phyloP scores from a whole-genome alignment of 2,329 filamentous ascomycete genomes.

The Aspergillus persii region DNA sequence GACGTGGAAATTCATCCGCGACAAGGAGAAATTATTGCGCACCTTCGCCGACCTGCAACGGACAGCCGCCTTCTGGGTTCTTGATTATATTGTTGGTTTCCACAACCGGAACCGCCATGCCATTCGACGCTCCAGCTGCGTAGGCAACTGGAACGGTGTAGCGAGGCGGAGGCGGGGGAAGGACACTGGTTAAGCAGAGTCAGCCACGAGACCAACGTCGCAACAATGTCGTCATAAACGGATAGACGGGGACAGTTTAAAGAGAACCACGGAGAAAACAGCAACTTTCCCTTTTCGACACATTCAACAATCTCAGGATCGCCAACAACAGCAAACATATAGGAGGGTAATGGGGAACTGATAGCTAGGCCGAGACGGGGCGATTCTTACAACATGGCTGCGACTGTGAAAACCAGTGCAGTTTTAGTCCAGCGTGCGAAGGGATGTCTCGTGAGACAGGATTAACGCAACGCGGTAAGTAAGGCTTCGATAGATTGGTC shows the following conservation, averaged over 20 bases:
- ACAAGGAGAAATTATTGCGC: slow-evolving; percentile 18
- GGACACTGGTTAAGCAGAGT: slow-evolving; percentile 57
- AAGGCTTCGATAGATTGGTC: slow-evolving; percentile 6
- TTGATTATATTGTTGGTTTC: slow-evolving; percentile 91
- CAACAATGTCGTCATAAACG: slow-evolving; percentile 8
- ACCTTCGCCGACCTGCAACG: slow-evolving; percentile 94
- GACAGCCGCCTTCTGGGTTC: slow-evolving; percentile 79
- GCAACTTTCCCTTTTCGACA: background rate
- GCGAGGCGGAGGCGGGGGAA: slow-evolving; percentile 78
- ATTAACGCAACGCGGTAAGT: background rate
- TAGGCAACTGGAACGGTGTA: slow-evolving; percentile 74
- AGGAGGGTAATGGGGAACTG: background rate
- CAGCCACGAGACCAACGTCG: slow-evolving; percentile 10
- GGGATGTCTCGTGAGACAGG: background rate
- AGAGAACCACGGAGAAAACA: background rate
- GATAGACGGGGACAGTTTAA: slow-evolving; percentile 1
- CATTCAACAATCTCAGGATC: background rate
- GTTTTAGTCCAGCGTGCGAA: background rate
- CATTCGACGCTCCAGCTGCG: slow-evolving; percentile 68
- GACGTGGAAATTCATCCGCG: background rate
- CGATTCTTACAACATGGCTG: slow-evolving; percentile 25
- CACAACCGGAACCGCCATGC: slow-evolving; percentile 70
- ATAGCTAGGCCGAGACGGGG: background rate
- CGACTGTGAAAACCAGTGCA: slow-evolving; percentile 5
- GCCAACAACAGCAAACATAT: background rate